These are phyloP conservation scores for Aspergillus floridensis DNA, from an alignment of 2,329 filamentous ascomycete species.

Conservation along the genomic window DNA sequence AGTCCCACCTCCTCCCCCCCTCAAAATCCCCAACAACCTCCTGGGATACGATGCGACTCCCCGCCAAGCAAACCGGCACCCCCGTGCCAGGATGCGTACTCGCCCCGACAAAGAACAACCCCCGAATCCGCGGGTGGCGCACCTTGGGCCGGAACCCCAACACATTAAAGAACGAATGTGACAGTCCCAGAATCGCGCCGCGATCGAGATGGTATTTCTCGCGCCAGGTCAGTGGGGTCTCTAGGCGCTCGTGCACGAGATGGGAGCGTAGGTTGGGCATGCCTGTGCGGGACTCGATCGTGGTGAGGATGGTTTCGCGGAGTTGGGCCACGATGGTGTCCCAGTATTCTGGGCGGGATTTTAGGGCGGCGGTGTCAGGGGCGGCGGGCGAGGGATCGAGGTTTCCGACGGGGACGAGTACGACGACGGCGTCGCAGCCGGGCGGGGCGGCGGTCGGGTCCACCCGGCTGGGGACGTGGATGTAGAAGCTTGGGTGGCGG, in stretches of 20 bases:
- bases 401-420: conserved; percentile 71
- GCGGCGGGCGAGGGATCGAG: conserved; percentile 8
- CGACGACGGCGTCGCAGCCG: conserved; percentile 64
- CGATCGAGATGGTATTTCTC: conserved; percentile 70
- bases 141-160: conserved; percentile 33
- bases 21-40: neutral
- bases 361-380: neutral
- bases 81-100: conserved; percentile 74
- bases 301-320: neutral
- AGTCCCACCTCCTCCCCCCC: too few relatives aligned
- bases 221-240: conserved; percentile 66
- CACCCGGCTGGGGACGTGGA: conserved; percentile 70
- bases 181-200: conserved; percentile 69
- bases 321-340: neutral
- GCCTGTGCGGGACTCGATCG: conserved; percentile 58
- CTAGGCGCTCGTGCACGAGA: conserved; percentile 62
- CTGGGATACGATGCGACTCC: conserved; percentile 15
- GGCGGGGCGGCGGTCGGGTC: conserved; percentile 66
- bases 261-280: conserved; percentile 44
- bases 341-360: neutral
- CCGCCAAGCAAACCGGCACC: conserved; percentile 57
- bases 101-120: conserved; percentile 69
- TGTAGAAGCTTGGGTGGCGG: conserved; percentile 69
- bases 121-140: conserved; percentile 21
- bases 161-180: conserved; percentile 64